Base-by-base conservation (phyloP, 169 alveolate species). In the Eimeria maxima region DNA sequence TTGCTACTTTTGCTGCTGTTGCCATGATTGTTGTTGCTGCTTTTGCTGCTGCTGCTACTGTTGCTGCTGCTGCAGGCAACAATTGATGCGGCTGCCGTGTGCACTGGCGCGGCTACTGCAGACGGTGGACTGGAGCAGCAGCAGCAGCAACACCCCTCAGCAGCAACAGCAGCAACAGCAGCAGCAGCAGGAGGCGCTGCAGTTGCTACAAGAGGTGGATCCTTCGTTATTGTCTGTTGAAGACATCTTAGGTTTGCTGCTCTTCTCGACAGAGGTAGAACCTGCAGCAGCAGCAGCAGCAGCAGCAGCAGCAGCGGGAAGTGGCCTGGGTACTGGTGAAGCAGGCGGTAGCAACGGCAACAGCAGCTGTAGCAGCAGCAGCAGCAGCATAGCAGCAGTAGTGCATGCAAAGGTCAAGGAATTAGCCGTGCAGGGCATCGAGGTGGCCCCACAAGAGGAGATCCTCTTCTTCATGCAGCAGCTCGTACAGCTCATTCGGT, bases 141-240 rank as follows among this genome's bases (percentile, higher is more conserved):
- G 81, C 81, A 71, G 50, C 81, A 71, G 83, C 83, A 71, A 45
- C 81, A 71, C 24, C 81, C 81, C 81, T 71, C 81, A 71, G 81
- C 81, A 71, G 81, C 81, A 76, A 63, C 57, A 44, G 57, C 87
- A 76, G 87, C 81, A 71, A 47, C 81, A n/a, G 87, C 87, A 76
- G 87, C 87, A 76, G 87, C 87, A 76, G 87, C 87, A 76, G 57
- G 87, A 76, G 87, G 87, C 87, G 24, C 57, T 76, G 60, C 65
- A 76, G 55, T 63, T 76, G 87, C 63, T 76, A 33, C 65, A 76
- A 53, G 60, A 38, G 1, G 87, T 45, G 5, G 87, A 76, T 47
- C 38, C 65, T n/a, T 38, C 87, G 2, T 24, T 42, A 10, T 47
- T 76, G 60, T 76, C 65, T 1, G 87, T 76, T 45, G 87, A 76